Evolutionary conservation across 2,329 filamentous ascomycete species (phyloP).

Genomic region (Periconia macrospinosa): DNA sequence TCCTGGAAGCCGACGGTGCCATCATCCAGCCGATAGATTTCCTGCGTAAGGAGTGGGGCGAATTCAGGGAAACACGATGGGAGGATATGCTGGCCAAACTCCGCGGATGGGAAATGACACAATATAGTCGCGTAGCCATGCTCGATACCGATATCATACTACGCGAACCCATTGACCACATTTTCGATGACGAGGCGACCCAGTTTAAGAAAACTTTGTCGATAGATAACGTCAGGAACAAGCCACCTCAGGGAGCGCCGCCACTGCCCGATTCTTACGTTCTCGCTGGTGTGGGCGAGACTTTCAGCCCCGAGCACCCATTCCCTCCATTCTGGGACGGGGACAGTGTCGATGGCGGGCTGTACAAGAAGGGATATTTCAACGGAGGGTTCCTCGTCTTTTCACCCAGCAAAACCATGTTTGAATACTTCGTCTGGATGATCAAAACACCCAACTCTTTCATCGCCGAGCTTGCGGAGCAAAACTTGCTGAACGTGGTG

Average conservation of each 20-base stretch:
- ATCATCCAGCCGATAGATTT: slow-evolving; percentile 39
- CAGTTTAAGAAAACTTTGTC: background rate
- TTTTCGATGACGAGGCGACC: slow-evolving; percentile 36
- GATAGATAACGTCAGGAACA: background rate
- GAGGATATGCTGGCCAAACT: slow-evolving; percentile 41
- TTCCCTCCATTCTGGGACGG: slow-evolving; percentile 18
- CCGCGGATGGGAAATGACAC: slow-evolving; percentile 41
- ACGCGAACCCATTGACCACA: slow-evolving; percentile 28
- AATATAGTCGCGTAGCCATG: slow-evolving; percentile 39
- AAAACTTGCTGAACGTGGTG: slow-evolving; percentile 48
- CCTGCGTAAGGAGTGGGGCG: slow-evolving; percentile 19
- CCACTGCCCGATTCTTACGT: slow-evolving; percentile 29
- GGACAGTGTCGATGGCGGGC: background rate
- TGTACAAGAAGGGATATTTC: slow-evolving; percentile 22
- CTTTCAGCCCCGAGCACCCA: slow-evolving; percentile 40
- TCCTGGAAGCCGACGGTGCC: slow-evolving; percentile 43
- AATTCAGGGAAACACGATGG: background rate
- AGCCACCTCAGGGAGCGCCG: background rate
- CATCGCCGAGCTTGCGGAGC: slow-evolving; percentile 42
- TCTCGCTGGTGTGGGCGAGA: slow-evolving; percentile 34
- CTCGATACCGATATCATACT: slow-evolving; percentile 42
- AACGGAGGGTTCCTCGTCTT: slow-evolving; percentile 47
- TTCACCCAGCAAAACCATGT: slow-evolving; percentile 41
- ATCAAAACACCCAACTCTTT: slow-evolving; percentile 41
- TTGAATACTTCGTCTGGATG: slow-evolving; percentile 32